Base-by-base conservation (phyloP, 345 rosid genomes). In the Eucalyptus curtisii region DNA sequence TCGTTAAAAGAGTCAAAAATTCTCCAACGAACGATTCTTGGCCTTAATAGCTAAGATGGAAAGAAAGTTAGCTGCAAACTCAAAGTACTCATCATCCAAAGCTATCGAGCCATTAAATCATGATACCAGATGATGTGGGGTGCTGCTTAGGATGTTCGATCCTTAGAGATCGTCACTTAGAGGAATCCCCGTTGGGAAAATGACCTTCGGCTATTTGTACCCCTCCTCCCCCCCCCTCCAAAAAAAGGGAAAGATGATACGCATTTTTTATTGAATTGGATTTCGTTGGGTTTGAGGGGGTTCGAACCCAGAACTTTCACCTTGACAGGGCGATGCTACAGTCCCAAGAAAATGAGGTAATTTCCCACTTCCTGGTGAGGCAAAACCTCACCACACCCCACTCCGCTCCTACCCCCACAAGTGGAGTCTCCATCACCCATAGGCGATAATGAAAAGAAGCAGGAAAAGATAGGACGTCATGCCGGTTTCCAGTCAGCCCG, bases 401-500 rank as follows among this genome's bases (percentile, higher is more conserved):
- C 55, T 52, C 55, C 55, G 24, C 55, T 52, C 10, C 2, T 52
- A 19, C 12, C 61, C 61, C 61, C 24, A 30, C 8, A 55, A 55
- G 61, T 24, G 27, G 61, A 24, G 61, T 55, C 61, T 55, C 30
- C 61, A 55, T 24, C 61, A 24, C 61, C 61, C 61, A 55, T 55
- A 55, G 27, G 61, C 61, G 30, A 24, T 8, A 9, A 55, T 55
- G 61, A 55, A 55, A 55, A 50, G 20, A 50, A 55, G 30, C 61
- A 10, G 13, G 30, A 55, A 55, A 55, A 55, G 61, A 55, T 10
- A 55, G 61, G 61, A 24, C 61, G 30, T 55, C 30, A 55, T 10
- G 61, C 0, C 61, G 6, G 30, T 10, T 55, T 0, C 30, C 30
- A 0, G 61, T 55, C 61, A 55, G 30, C 61, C 61, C 0, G 61